A percentile compares a stretch with the other conserved stretches of the same genome.
Evolutionary conservation across 257 asterid genomes (phyloP).

Genomic region (Jasminum sambac): DNA sequence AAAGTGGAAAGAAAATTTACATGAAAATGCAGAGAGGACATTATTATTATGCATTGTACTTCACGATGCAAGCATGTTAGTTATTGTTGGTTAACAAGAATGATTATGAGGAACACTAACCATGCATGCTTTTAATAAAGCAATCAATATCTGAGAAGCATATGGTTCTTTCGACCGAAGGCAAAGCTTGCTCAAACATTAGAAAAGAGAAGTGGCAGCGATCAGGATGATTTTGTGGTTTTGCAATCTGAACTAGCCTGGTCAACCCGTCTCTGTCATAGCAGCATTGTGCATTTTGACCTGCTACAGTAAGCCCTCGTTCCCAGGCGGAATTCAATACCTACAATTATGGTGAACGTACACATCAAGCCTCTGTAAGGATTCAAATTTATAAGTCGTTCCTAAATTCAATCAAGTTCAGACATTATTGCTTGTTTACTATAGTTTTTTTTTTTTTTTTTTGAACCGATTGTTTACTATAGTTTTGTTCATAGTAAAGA

Average conservation of each 20-base stretch:
- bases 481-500: too few relatives aligned
- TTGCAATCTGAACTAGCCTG: conserved; percentile 55
- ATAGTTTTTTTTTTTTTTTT: too few relatives aligned
- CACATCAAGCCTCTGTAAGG: neutral
- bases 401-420: too few relatives aligned
- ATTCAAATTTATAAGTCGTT: too few relatives aligned
- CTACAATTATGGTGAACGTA: conserved; percentile 27
- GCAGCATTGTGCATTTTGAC: conserved; percentile 53
- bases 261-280: conserved; percentile 54
- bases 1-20: neutral
- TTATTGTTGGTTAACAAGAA: neutral
- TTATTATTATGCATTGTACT: neutral
- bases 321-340: conserved; percentile 71
- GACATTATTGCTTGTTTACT: too few relatives aligned
- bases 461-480: too few relatives aligned
- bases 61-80: neutral
- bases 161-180: conserved; percentile 44
- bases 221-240: conserved; percentile 72
- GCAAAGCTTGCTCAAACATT: conserved; percentile 48
- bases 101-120: conserved; percentile 31
- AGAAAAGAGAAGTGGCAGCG: conserved; percentile 49
- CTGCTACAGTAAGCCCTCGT: conserved; percentile 53
- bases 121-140: conserved; percentile 69
- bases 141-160: conserved; percentile 54
- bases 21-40: neutral